Base-by-base conservation (phyloP, 2,329 filamentous ascomycete species). In the Ceratocystis albifundus region DNA sequence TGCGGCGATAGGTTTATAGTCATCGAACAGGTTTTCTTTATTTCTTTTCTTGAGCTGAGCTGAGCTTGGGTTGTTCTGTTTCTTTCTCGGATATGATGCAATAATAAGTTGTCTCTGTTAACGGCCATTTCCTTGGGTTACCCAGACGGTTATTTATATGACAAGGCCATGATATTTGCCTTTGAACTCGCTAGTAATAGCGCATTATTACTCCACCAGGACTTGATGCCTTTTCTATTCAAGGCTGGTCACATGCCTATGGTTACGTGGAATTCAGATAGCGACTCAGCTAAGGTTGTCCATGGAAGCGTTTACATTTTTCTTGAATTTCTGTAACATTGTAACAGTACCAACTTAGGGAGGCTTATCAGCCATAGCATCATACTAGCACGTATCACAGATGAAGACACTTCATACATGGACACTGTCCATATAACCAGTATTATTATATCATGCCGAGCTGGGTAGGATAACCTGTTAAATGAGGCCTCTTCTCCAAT, bases 11-110 rank as follows among this genome's bases (percentile, higher is more conserved):
- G 25, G 22, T 53, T 10, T 22, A 53, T 28, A 53, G 22, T 53
- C 20, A 30, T 63, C 1, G 22, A 17, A 17, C 10, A 22, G 32
- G 28, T 67, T 8, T 64, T 53, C 45, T 55, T 48, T 66, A 20
- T 53, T n/a, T n/a, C n/a, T n/a, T n/a, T n/a, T n/a, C n/a, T n/a
- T n/a, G n/a, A n/a, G n/a, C n/a, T 62, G 44, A 7, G 50, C 50
- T 8, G 12, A 4, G 36, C 32, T 41, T 63, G 64, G 36, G 61
- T 30, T 22, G 20, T 55, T 46, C 15, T n/a, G 12, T 66, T 44
- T 46, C 22, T 64, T 66, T 66, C 10, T 41, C 36, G 12, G 17
- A 53, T 32, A 61, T 30, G 32, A 28, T 63, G 65, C 59, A 44
- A 55, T 62, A 45, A 59, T 59, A 36, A n/a, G 30, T 10, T 36